A percentile compares a stretch with the other conserved stretches of the same genome.
Evolutionary conservation across 1,284 basidiomycete genomes (phyloP).

Genomic region (Leucocoprinus gongylophorus): DNA sequence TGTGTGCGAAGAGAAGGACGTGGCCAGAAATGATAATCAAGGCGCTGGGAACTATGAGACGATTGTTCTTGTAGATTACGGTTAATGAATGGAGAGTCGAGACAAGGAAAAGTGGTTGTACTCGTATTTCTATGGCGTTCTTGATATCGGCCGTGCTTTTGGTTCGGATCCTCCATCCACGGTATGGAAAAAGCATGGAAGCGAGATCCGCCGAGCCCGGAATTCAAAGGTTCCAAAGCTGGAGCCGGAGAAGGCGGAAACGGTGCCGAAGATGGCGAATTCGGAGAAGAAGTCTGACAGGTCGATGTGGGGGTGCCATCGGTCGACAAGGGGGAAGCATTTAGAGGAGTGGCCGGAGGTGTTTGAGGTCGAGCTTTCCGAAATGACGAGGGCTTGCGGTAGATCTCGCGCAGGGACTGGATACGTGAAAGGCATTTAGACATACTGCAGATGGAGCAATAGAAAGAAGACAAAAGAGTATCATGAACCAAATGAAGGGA

Average conservation of each 20-base stretch:
- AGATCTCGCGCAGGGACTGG: slow-evolving; percentile 5
- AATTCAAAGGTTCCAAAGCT: not conserved
- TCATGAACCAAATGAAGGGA: not conserved
- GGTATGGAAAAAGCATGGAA: not conserved
- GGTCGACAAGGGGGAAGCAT: not conserved
- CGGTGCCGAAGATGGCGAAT: slow-evolving; percentile 2
- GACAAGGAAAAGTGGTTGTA: not conserved
- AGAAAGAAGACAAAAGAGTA: not conserved
- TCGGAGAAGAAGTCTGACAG: not conserved
- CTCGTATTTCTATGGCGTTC: slow-evolving; percentile 4
- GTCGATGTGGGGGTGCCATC: not conserved
- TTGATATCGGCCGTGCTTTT: not conserved
- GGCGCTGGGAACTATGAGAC: not conserved
- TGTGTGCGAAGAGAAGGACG: slow-evolving; percentile 7
- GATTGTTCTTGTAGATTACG: slow-evolving; percentile 5
- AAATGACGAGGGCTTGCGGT: not conserved
- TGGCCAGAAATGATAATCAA: not conserved
- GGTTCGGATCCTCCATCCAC: slow-evolving; percentile 4
- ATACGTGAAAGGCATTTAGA: slow-evolving; percentile 4
- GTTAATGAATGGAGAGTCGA: slow-evolving; percentile 7
- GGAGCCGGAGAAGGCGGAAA: slow-evolving; percentile 5
- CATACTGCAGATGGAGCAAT: slow-evolving; percentile 2
- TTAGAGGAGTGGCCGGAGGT: slow-evolving; percentile 3
- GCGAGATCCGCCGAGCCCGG: slow-evolving; percentile 10
- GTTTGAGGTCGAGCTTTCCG: slow-evolving; percentile 3